Conservation (phyloP, 2,329 filamentous ascomycete genomes). For the Curvularia eragrostidis region DNA sequence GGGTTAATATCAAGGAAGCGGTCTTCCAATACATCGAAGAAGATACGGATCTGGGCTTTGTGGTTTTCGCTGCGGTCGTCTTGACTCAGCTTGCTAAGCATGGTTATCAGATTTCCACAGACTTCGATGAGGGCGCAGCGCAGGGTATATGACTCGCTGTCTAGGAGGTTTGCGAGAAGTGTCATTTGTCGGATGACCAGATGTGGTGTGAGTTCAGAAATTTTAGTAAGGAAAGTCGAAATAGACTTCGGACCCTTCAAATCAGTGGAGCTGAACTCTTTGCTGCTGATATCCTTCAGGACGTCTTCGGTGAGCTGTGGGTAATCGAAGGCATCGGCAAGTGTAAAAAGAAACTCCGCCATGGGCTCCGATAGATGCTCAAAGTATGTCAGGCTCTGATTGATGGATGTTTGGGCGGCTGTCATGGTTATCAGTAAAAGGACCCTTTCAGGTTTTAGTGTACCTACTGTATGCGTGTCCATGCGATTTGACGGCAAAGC, state of each 20-base stretch:
- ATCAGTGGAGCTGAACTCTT: constrained; percentile 97
- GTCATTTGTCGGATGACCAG: constrained; percentile 98
- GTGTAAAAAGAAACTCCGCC: constrained; percentile 96
- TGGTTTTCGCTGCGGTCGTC: constrained; percentile 86
- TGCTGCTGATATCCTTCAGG: constrained; percentile 90
- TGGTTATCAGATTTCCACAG: constrained; percentile 90
- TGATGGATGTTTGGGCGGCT: constrained; percentile 97
- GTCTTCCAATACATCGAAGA: constrained; percentile 96
- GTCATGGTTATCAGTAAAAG: constrained; percentile 24
- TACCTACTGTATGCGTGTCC: constrained; percentile 88
- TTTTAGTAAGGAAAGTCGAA: constrained; percentile 88
- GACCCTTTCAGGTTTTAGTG: too few relatives aligned
- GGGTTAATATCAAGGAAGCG: constrained; percentile 96
- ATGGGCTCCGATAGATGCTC: constrained; percentile 99
- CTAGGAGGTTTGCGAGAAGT: constrained; percentile 88
- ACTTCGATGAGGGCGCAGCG: constrained; percentile 95
- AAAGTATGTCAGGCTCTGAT: constrained; percentile 97
- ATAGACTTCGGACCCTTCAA: constrained; percentile 95
- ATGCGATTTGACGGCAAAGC: constrained; percentile 96
- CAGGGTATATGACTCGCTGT: constrained; percentile 96
- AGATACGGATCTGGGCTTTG: constrained; percentile 93
- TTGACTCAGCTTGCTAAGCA: constrained; percentile 83
- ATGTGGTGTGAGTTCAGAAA: constrained; percentile 89
- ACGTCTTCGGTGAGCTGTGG: constrained; percentile 94
- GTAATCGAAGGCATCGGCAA: constrained; percentile 97